Percentiles rank a stretch among this genome's conserved stretches.
These are phyloP conservation scores for Golubevia pallescens DNA, from an alignment of 1,284 basidiomycete genomes.

Conservation along the genomic window DNA sequence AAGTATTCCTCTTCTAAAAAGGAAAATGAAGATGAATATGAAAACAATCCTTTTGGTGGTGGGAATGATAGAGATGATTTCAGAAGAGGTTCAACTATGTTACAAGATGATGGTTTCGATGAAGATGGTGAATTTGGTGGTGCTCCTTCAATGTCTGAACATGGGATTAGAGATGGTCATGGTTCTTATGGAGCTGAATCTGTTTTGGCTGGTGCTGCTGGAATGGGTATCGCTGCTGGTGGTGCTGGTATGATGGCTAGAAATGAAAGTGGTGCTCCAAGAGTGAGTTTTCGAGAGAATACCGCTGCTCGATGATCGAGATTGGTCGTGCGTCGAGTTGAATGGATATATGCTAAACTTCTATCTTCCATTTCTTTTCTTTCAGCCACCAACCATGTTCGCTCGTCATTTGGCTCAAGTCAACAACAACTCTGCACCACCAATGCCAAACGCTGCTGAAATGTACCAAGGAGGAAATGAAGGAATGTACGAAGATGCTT, in stretches of 20 bases:
- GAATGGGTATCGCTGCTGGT: slow-evolving; percentile 5
- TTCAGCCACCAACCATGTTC: slow-evolving; percentile 51
- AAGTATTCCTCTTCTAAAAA: slow-evolving; percentile 32
- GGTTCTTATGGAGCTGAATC: slow-evolving; percentile 26
- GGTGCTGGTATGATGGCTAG: slow-evolving; percentile 24
- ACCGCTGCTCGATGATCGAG: too few species aligned
- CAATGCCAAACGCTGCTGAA: slow-evolving; percentile 24
- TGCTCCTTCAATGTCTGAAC: slow-evolving; percentile 36
- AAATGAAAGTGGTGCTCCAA: slow-evolving; percentile 38
- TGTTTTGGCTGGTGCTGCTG: slow-evolving; percentile 6
- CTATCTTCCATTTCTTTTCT: background rate
- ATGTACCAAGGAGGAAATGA: background rate
- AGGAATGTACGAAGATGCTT: slow-evolving; percentile 1
- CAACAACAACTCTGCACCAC: slow-evolving; percentile 27
- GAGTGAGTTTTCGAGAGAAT: too few species aligned
- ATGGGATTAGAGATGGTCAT: slow-evolving; percentile 26
- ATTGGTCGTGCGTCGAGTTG: too few species aligned
- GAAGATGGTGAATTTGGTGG: slow-evolving; percentile 21
- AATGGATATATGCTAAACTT: too few species aligned
- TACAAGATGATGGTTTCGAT: slow-evolving; percentile 41
- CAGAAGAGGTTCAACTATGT: slow-evolving; percentile 47
- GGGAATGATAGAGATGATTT: slow-evolving; percentile 46
- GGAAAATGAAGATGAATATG: slow-evolving; percentile 39
- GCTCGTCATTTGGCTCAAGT: slow-evolving; percentile 35
- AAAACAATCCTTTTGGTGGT: slow-evolving; percentile 46